Evolutionary conservation across 2,329 filamentous ascomycete species (phyloP).

Genomic region (Sporothrix pseudoabietina): DNA sequence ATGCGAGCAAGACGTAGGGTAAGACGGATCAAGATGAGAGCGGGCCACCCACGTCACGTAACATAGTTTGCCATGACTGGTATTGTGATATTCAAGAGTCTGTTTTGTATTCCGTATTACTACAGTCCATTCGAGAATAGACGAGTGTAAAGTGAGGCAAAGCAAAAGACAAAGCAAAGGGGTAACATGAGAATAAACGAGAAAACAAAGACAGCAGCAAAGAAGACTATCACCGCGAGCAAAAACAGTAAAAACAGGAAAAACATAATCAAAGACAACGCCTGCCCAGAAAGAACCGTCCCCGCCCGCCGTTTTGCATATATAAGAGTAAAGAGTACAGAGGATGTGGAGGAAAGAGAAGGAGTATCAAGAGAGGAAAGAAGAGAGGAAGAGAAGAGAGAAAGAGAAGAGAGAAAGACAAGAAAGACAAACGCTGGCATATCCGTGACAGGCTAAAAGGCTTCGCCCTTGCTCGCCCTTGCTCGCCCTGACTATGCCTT

Average conservation of each 20-base stretch:
- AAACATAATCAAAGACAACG: background rate
- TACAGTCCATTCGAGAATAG: background rate
- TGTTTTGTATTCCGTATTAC: background rate
- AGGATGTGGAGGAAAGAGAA: background rate
- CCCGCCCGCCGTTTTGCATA: conserved; percentile 10
- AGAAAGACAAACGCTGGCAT: no score
- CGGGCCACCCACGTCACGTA: background rate
- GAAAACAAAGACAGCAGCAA: background rate
- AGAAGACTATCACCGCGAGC: background rate
- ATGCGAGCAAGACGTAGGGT: background rate
- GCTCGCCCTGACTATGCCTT: conserved; percentile 60
- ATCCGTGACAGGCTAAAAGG: no score
- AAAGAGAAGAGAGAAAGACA: background rate
- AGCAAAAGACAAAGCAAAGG: background rate
- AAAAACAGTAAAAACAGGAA: background rate
- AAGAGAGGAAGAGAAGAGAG: no score
- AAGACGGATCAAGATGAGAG: background rate
- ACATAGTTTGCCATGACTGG: no score
- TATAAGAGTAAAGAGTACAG: background rate
- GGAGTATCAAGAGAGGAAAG: background rate
- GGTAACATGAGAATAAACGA: background rate
- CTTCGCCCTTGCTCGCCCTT: no score
- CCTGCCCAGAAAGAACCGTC: background rate
- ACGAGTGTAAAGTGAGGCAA: background rate
- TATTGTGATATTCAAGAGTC: background rate